Percentiles rank a stretch among this genome's conserved stretches.
These are phyloP conservation scores for Dactylella cylindrospora DNA, from an alignment of 2,329 filamentous ascomycete genomes.

Conservation along the genomic window DNA sequence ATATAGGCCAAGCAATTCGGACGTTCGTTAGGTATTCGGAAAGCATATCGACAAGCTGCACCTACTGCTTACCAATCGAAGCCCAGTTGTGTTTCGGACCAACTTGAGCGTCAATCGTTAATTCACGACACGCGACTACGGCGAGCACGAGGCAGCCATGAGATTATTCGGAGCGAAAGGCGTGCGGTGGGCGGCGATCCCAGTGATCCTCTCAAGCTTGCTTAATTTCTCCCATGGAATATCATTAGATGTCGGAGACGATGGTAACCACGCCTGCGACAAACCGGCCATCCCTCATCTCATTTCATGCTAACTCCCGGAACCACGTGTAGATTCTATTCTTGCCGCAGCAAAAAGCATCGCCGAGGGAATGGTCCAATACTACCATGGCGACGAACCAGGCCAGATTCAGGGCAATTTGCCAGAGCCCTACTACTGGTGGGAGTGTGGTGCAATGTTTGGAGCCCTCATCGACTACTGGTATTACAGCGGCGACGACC, in stretches of 20 bases:
- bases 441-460: constrained; percentile 71
- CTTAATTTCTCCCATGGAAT: constrained; percentile 20
- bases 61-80: too few relatives aligned
- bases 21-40: too few relatives aligned
- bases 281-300: constrained; percentile 47
- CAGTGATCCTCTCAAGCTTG: constrained; percentile 16
- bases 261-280: constrained; percentile 43
- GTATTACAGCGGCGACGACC: constrained; percentile 65
- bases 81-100: too few relatives aligned
- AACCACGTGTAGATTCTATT: constrained; percentile 42
- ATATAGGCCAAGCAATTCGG: too few relatives aligned
- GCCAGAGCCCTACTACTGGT: constrained; percentile 71
- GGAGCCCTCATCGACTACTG: constrained; percentile 70
- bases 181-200: constrained; percentile 21
- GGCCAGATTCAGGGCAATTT: constrained; percentile 60
- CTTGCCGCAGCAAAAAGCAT: constrained; percentile 48
- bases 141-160: constrained; percentile 16
- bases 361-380: constrained; percentile 58
- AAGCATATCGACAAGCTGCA: too few relatives aligned
- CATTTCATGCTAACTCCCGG: constrained; percentile 46
- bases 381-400: constrained; percentile 59
- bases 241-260: constrained; percentile 21
- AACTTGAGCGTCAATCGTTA: too few relatives aligned
- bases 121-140: too few relatives aligned
- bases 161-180: constrained; percentile 20